Conservation (phyloP, 768 basidiomycete species). For the Boletus subparvulus region DNA sequence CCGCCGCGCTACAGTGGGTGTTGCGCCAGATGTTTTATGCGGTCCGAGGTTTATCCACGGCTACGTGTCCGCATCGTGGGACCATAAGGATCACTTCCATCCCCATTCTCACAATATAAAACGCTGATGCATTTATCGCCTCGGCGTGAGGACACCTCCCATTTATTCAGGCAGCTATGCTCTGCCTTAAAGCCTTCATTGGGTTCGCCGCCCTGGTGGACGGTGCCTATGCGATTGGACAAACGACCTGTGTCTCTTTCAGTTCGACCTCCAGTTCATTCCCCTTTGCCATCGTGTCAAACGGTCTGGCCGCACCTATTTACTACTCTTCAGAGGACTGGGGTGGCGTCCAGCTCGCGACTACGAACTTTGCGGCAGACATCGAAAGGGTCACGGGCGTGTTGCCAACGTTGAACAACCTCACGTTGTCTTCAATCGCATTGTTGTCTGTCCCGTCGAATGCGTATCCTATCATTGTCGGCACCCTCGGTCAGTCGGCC, state of each 20-base stretch:
- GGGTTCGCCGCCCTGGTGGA: neutral
- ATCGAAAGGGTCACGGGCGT: constrained; percentile 59
- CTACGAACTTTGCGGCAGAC: constrained; percentile 40
- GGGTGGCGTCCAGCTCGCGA: constrained; percentile 62
- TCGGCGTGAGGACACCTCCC: neutral
- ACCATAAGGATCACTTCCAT: neutral
- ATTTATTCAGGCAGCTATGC: neutral
- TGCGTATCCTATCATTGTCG: neutral
- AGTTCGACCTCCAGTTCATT: constrained; percentile 25
- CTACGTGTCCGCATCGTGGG: neutral
- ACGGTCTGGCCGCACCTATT: constrained; percentile 47
- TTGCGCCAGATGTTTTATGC: neutral
- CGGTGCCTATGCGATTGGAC: constrained; percentile 44
- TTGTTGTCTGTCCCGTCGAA: neutral
- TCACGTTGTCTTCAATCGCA: constrained; percentile 38
- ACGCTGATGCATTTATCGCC: neutral
- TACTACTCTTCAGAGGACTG: constrained; percentile 58
- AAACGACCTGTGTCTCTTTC: constrained; percentile 49
- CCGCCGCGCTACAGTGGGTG: too few relatives aligned
- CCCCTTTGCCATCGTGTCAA: constrained; percentile 45
- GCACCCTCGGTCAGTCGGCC: neutral
- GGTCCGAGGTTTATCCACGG: neutral
- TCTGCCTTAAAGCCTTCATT: constrained; percentile 13
- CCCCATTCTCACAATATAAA: neutral
- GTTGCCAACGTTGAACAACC: constrained; percentile 51